phyloP scores from a whole-genome alignment of 805 yeast species.

The Henningerozyma blattae region DNA sequence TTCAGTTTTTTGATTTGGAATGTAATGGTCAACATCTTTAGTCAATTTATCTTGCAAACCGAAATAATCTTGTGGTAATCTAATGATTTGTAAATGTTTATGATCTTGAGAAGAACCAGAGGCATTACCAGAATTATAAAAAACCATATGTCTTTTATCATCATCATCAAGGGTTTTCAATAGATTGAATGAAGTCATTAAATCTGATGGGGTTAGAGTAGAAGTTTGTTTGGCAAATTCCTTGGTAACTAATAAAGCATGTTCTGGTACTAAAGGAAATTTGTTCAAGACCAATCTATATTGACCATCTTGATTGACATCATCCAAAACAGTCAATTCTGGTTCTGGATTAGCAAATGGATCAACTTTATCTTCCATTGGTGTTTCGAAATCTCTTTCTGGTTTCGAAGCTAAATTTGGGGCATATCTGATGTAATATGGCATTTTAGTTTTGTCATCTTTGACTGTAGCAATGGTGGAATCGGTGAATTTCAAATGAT shows the following conservation, averaged over 20 bases:
- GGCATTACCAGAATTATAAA: slow-evolving; percentile 77
- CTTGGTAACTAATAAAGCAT: slow-evolving; percentile 68
- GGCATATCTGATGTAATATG: slow-evolving; percentile 22
- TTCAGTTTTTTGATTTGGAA: slow-evolving; percentile 42
- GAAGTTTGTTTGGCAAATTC: slow-evolving; percentile 59
- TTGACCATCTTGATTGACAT: slow-evolving; percentile 33
- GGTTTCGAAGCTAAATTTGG: slow-evolving; percentile 28
- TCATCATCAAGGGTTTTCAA: slow-evolving; percentile 37
- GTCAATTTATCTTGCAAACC: slow-evolving; percentile 47
- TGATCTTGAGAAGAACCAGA: slow-evolving; percentile 95
- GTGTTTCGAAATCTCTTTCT: slow-evolving; percentile 17
- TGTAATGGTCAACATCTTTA: slow-evolving; percentile 32
- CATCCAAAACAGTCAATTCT: slow-evolving; percentile 47
- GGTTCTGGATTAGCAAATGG: slow-evolving; percentile 81
- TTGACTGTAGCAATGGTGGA: slow-evolving; percentile 14
- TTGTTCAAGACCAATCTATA: slow-evolving; percentile 70
- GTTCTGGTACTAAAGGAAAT: slow-evolving; percentile 73
- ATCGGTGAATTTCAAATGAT: slow-evolving; percentile 37
- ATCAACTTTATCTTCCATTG: slow-evolving; percentile 29
- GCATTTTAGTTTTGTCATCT: slow-evolving; percentile 21
- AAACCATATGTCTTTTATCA: slow-evolving; percentile 53
- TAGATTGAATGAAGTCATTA: slow-evolving; percentile 44
- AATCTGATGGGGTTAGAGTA: slow-evolving; percentile 61
- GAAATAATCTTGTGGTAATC: slow-evolving; percentile 46
- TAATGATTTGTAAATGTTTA: slow-evolving; percentile 80